Percentiles rank a stretch among this genome's conserved stretches.
phyloP scores from a whole-genome alignment of 176 grass and related monocot species.

The Phyllostachys edulis region DNA sequence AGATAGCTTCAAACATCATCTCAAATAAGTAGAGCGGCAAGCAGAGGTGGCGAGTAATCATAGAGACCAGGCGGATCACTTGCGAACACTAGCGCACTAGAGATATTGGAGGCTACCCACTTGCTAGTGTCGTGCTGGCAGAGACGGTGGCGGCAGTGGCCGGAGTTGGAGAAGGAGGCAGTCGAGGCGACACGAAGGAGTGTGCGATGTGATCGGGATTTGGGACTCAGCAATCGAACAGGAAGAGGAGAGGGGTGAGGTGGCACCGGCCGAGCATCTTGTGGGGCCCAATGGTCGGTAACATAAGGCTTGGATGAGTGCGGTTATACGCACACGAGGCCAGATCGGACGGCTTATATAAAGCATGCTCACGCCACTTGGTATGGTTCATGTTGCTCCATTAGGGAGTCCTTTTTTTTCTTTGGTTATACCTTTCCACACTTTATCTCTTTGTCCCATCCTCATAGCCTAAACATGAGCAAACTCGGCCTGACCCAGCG shows the following conservation, averaged over 20 bases:
- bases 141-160: background rate
- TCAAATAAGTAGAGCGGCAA: background rate
- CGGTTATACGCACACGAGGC: no score
- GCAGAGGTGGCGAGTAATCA: background rate
- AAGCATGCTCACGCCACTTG: no score
- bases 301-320: no score
- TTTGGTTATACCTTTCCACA: no score
- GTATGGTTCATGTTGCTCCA: no score
- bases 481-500: no score
- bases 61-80: background rate
- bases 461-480: no score
- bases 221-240: no score
- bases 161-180: background rate
- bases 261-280: background rate
- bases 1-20: constrained; percentile 2
- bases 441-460: no score
- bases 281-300: background rate
- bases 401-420: no score
- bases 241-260: background rate
- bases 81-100: background rate
- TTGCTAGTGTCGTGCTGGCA: background rate
- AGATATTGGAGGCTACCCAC: background rate
- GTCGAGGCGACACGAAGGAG: background rate
- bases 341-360: no score
- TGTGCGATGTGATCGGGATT: constrained; percentile 21